Percentiles rank a stretch among this genome's conserved stretches.
These are phyloP conservation scores for Clathrus columnatus DNA, from an alignment of 768 basidiomycete genomes.

Conservation along the genomic window DNA sequence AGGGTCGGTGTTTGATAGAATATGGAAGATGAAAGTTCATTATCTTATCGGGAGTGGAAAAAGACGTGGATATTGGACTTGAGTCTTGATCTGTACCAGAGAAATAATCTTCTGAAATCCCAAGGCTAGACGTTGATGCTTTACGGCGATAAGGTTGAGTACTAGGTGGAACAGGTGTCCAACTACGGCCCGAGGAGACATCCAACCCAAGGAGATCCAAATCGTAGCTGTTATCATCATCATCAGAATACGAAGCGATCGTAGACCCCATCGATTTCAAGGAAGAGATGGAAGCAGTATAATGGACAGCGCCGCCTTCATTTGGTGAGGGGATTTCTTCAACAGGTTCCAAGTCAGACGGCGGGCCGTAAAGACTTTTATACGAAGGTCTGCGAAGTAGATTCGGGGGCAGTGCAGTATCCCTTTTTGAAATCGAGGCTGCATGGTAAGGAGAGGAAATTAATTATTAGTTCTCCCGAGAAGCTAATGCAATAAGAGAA, in stretches of 20 bases:
- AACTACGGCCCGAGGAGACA: not conserved
- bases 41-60: not conserved
- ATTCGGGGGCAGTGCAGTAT: not conserved
- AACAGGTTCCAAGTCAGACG: slow-evolving; percentile 3
- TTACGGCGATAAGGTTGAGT: not conserved
- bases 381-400: slow-evolving; percentile 4
- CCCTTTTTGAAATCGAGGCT: no score
- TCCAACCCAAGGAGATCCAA: slow-evolving; percentile 3
- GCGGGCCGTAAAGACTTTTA: slow-evolving; percentile 1
- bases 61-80: slow-evolving; percentile 3
- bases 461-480: no score
- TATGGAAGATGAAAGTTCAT: slow-evolving; percentile 3
- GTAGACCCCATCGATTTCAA: not conserved
- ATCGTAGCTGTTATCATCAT: slow-evolving; percentile 4
- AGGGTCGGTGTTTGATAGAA: not conserved
- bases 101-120: slow-evolving; percentile 4
- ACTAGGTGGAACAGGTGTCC: not conserved
- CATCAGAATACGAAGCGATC: not conserved
- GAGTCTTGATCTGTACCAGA: slow-evolving; percentile 3
- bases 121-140: not conserved
- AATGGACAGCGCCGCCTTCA: not conserved
- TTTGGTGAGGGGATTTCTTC: not conserved
- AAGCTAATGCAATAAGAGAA: not conserved
- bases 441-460: no score
- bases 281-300: not conserved